Evolutionary conservation across 2,329 filamentous ascomycete species (phyloP).

Genomic region (Aureobasidium subglaciale): DNA sequence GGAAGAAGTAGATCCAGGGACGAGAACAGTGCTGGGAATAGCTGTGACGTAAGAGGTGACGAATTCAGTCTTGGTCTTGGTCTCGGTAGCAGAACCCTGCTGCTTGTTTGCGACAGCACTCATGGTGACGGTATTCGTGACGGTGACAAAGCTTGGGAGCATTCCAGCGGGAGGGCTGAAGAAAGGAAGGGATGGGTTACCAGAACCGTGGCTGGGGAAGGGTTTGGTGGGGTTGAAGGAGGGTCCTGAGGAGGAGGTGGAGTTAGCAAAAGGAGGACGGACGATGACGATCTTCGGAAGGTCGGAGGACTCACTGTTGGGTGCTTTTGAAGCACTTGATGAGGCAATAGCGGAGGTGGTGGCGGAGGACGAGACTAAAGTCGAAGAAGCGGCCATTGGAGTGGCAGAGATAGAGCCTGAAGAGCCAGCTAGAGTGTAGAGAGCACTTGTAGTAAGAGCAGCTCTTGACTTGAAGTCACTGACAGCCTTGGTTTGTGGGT

Average conservation of each 20-base stretch:
- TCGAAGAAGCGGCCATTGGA: background rate
- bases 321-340: background rate
- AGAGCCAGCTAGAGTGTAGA: constrained; percentile 18
- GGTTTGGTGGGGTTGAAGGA: background rate
- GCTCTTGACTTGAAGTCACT: constrained; percentile 34
- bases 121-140: constrained; percentile 9
- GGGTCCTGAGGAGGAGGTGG: background rate
- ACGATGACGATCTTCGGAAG: background rate
- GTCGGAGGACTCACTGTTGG: background rate
- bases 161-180: background rate
- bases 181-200: background rate
- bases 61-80: background rate
- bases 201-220: background rate
- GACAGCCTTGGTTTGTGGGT: constrained; percentile 35
- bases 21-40: background rate
- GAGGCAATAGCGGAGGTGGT: background rate
- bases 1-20: background rate
- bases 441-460: constrained; percentile 29
- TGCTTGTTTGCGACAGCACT: background rate
- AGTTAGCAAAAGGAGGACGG: background rate
- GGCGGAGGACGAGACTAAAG: background rate
- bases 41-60: constrained; percentile 3
- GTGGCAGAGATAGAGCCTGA: background rate
- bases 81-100: background rate
- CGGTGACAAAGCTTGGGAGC: background rate